phyloP scores from a whole-genome alignment of 2,329 filamentous ascomycete genomes.

The Chaetothyriales sp. region DNA sequence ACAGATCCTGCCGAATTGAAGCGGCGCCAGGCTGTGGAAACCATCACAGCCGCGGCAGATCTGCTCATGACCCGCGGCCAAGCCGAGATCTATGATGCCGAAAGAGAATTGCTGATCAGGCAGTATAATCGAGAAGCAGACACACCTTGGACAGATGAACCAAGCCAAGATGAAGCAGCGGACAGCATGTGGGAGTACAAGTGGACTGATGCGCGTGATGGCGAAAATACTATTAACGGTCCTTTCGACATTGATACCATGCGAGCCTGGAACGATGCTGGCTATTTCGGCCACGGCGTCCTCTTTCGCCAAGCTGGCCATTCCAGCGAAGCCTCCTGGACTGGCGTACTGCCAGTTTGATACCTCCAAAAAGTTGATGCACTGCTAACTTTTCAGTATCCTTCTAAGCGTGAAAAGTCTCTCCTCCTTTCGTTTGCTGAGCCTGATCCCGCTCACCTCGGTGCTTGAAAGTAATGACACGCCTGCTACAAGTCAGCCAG shows the following conservation, averaged over 20 bases:
- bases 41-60: conserved; percentile 80
- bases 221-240: conserved; percentile 55
- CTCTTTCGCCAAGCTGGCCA: conserved; percentile 52
- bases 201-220: conserved; percentile 79
- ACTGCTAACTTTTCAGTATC: conserved; percentile 9
- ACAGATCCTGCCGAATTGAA: conserved; percentile 54
- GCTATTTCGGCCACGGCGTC: conserved; percentile 83
- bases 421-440: conserved; percentile 2
- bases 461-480: conserved; percentile 34
- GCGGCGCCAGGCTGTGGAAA: conserved; percentile 59
- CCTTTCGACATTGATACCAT: conserved; percentile 76
- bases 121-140: conserved; percentile 76
- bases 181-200: conserved; percentile 68
- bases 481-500: conserved; percentile 2
- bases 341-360: background rate
- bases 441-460: conserved; percentile 17
- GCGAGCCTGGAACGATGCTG: conserved; percentile 78
- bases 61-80: conserved; percentile 69
- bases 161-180: conserved; percentile 23
- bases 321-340: background rate
- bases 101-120: conserved; percentile 67
- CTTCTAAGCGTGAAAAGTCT: conserved; percentile 17
- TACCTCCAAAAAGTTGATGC: background rate
- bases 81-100: conserved; percentile 79
- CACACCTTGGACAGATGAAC: conserved; percentile 52